These are phyloP conservation scores for Pholiota molesta DNA, from an alignment of 768 basidiomycete species.

Conservation along the genomic window DNA sequence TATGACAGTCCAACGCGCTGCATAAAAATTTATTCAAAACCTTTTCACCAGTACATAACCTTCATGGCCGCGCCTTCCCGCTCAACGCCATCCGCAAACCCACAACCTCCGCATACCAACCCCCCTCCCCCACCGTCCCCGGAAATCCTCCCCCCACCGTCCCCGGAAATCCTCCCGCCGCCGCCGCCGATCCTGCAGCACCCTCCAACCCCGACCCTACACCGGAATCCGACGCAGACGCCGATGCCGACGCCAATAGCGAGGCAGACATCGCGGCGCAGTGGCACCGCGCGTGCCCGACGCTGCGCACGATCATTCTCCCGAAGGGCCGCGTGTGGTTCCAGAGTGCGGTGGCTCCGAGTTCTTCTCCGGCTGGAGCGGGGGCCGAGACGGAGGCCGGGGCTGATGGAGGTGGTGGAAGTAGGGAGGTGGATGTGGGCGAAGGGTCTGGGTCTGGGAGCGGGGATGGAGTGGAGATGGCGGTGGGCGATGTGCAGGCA, in stretches of 20 bases:
- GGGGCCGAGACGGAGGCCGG: not conserved
- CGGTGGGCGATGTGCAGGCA: too few species aligned
- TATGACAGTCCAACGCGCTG: constrained; percentile 4
- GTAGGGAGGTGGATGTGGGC: not conserved
- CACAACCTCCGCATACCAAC: not conserved
- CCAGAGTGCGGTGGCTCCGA: constrained; percentile 20
- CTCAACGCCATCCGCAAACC: not conserved
- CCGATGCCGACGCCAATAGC: constrained; percentile 15
- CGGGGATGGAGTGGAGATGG: too few species aligned
- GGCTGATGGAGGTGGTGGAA: not conserved
- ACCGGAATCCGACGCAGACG: not conserved
- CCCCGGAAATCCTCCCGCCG: too few species aligned
- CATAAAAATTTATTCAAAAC: not conserved
- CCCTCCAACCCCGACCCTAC: not conserved
- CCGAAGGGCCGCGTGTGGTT: constrained; percentile 70
- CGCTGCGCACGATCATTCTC: constrained; percentile 64
- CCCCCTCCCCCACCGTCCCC: not conserved
- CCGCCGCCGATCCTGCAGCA: not conserved
- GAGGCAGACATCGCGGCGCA: constrained; percentile 54
- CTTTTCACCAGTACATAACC: constrained; percentile 48
- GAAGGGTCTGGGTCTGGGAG: not conserved
- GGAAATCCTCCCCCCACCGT: too few species aligned
- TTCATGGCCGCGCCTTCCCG: constrained; percentile 49
- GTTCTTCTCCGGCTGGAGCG: too few species aligned
- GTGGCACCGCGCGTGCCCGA: constrained; percentile 63